phyloP scores from a whole-genome alignment of 2,329 filamentous ascomycete genomes.

The Amauroascus niger region DNA sequence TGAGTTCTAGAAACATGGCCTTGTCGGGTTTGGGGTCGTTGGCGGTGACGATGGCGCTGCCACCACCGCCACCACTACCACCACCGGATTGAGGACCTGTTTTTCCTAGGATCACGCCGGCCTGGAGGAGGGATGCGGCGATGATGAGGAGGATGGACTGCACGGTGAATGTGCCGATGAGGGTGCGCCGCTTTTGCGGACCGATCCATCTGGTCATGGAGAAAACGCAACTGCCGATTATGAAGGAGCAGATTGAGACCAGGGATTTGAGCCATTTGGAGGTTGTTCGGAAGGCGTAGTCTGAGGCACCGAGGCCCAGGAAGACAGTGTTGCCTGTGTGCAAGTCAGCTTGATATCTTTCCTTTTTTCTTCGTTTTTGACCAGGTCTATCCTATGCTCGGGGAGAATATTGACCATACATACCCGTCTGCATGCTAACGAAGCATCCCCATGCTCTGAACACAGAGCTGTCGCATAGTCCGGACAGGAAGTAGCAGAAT shows the following conservation, averaged over 20 bases:
- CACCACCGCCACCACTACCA: slow-evolving; percentile 15
- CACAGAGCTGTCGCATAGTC: slow-evolving; percentile 38
- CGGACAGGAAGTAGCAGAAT: slow-evolving; percentile 35
- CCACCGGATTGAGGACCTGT: slow-evolving; percentile 22
- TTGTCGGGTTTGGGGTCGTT: slow-evolving; percentile 10
- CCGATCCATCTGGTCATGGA: slow-evolving; percentile 31
- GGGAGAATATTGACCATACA: slow-evolving; percentile 5
- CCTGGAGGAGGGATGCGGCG: slow-evolving; percentile 34
- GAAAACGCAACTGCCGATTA: slow-evolving; percentile 36
- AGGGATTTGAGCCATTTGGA: slow-evolving; percentile 40
- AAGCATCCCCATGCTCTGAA: slow-evolving; percentile 42
- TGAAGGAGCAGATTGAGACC: slow-evolving; percentile 35
- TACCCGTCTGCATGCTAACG: slow-evolving; percentile 42
- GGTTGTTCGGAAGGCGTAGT: slow-evolving; percentile 30
- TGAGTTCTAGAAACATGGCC: slow-evolving; percentile 31
- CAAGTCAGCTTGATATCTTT: neutral
- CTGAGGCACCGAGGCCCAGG: slow-evolving; percentile 37
- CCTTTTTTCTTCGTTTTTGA: neutral
- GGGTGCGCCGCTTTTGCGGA: slow-evolving; percentile 27
- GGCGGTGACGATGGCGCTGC: slow-evolving; percentile 8
- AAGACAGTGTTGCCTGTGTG: slow-evolving; percentile 40
- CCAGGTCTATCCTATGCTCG: neutral
- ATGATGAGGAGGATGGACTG: slow-evolving; percentile 33
- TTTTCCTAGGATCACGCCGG: slow-evolving; percentile 25
- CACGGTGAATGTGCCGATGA: slow-evolving; percentile 35